Evolutionary conservation across 1,139 yeast genomes (phyloP), one percentile per base, ranked within the genome.

Genomic region (Yamadazyma spencermartinsiae): DNA sequence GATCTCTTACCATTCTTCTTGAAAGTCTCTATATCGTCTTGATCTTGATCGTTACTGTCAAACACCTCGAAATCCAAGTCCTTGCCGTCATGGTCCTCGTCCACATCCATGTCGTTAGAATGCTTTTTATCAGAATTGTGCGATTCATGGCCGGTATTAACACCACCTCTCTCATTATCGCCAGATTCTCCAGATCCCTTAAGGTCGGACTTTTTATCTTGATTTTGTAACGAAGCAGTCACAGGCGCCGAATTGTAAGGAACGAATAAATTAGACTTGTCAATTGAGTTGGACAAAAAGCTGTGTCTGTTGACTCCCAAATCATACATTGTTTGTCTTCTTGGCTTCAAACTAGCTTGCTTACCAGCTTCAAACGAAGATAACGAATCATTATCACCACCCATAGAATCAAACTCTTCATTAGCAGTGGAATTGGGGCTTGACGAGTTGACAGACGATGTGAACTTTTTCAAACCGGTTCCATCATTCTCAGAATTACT

Each of bases 221-320:
- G 43, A 35, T 49, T 49, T 36, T 52, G 44, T 42, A 81, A 60
- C 1, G 85, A 78, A 13, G 88, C 88, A 21, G 90, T 80, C 2
- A 84, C 90, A 1, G 92, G 92, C 17, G 90, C 88, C 23, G 83
- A 74, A 30, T 80, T 69, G 51, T 83, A 83, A 8, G 90, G 92
- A 42, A 83, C 82, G 43, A 79, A 74, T 48, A 80, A 63, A 49
- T 77, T 76, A 9, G 80, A 68, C 39, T 72, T 64, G 48, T 79
- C 84, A 39, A 75, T 54, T 2, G 51, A 45, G 11, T 74, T 66
- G 26, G 70, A 47, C 48, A 74, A 60, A 50, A 79, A 76, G 19
- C 78, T 65, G 37, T 74, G 64, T 44, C 68, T 63, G 35, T 66
- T 58, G 38, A 70, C 56, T 3, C 76, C 76, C 46, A 71, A 58